Evolutionary conservation across 805 yeast species (phyloP).

Genomic region (Pichia membranifaciens): DNA sequence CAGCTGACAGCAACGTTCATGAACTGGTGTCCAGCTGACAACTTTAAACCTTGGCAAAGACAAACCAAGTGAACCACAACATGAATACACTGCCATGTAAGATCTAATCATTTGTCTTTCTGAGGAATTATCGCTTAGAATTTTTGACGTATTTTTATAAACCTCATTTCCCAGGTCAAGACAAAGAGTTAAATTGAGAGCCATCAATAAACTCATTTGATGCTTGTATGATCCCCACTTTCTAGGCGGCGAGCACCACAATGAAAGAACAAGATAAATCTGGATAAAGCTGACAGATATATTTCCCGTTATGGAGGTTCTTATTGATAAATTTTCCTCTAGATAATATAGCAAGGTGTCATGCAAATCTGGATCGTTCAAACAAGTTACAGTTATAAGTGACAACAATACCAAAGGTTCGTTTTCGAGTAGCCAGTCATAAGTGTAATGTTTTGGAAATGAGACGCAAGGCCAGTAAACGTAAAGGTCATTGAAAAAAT

Average conservation of each 20-base stretch:
- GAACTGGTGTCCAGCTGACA: slow-evolving; percentile 43
- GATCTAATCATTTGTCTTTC: slow-evolving; percentile 37
- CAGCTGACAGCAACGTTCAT: slow-evolving; percentile 34
- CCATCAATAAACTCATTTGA: slow-evolving; percentile 43
- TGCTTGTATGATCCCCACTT: slow-evolving; percentile 48
- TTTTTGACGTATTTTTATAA: slow-evolving; percentile 23
- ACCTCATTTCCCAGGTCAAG: slow-evolving; percentile 41
- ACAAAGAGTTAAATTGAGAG: slow-evolving; percentile 41
- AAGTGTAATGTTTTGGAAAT: slow-evolving; percentile 34
- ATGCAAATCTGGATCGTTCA: slow-evolving; percentile 40
- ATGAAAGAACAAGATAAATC: slow-evolving; percentile 39
- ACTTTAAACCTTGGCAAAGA: slow-evolving; percentile 46
- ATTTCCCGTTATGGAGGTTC: slow-evolving; percentile 39
- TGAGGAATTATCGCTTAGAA: slow-evolving; percentile 25
- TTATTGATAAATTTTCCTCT: slow-evolving; percentile 40
- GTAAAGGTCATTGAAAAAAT: slow-evolving; percentile 35
- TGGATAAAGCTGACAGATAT: slow-evolving; percentile 38
- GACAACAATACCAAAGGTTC: slow-evolving; percentile 40
- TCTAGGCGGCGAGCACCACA: slow-evolving; percentile 51
- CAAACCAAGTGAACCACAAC: slow-evolving; percentile 46
- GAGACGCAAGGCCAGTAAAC: slow-evolving; percentile 46
- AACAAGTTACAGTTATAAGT: slow-evolving; percentile 41
- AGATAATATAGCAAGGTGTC: slow-evolving; percentile 39
- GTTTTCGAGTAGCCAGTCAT: slow-evolving; percentile 35
- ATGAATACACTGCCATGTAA: slow-evolving; percentile 42